Base-by-base conservation (phyloP, 2,329 filamentous ascomycete genomes). In the Aspergillus udagawae region DNA sequence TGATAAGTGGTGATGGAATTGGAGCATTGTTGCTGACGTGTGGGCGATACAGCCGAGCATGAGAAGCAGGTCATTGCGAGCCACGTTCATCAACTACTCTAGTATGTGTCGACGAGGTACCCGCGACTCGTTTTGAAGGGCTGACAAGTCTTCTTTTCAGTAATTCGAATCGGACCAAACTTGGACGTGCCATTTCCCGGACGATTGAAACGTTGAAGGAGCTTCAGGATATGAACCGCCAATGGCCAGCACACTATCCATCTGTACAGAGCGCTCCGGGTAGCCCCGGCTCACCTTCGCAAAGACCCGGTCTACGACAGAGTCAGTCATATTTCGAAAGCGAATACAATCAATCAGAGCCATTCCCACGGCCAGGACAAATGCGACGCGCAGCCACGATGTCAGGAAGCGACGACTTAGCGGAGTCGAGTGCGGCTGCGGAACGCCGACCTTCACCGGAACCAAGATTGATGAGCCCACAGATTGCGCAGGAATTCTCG, bases 171-270 rank as follows among this genome's bases (percentile, higher is more conserved):
- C 87, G 92, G 58, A 90, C 87, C 5, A 86, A 90, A 32, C 84
- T 99, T n/a, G 91, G 86, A 47, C 88, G 92, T 58, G 89, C 92
- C 14, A 97, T 99, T 70, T 90, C 87, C 68, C 86, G 87, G 65
- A 93, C 92, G 8, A 85, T 97, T 57, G 91, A 97, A 59, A 85
- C 91, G 2, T 78, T 99, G 63, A 88, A 89, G 72, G 86, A 85
- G 58, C 82, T 99, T 56, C 92, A 96, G 74, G 83, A 92, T 61
- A 94, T 91, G 83, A 99, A 99, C 69, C 79, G 88, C 14, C 84
- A 87, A 69, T 97, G 94, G 94, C 94, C 94, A 1, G 93, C 92
- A 32, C 90, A 95, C 71, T 99, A 99, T 72, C 94, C 94, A 53
- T 91, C 92, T 2, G 70, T 72, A 7, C 70, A 71, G 53, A 68